A percentile compares a stretch with the other conserved stretches of the same genome.
These are phyloP conservation scores for Tolypocladium ovalisporum DNA, from an alignment of 2,329 filamentous ascomycete genomes.

Conservation along the genomic window DNA sequence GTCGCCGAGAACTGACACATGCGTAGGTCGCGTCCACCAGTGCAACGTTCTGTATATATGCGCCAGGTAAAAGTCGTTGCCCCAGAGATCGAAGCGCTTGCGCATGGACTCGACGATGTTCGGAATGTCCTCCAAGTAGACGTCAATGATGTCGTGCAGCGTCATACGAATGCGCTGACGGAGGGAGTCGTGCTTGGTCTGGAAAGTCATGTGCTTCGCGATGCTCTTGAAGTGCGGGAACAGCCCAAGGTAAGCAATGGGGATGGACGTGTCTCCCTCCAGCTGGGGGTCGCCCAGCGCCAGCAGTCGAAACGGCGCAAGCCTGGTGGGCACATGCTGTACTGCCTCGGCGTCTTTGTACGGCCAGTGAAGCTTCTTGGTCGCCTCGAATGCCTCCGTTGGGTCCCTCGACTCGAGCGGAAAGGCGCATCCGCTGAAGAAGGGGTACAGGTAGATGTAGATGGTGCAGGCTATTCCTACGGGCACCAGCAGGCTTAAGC, in stretches of 20 bases:
- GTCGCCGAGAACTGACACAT: constrained; percentile 82
- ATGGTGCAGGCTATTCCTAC: constrained; percentile 58
- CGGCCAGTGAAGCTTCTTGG: constrained; percentile 31
- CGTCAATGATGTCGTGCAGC: constrained; percentile 48
- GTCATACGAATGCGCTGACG: constrained; percentile 41
- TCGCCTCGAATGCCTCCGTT: constrained; percentile 21
- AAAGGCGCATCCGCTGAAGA: constrained; percentile 73
- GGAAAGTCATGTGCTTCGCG: constrained; percentile 35
- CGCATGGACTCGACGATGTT: constrained; percentile 54
- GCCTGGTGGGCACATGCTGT: constrained; percentile 12
- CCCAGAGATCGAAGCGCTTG: constrained; percentile 79
- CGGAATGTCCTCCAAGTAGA: constrained; percentile 58
- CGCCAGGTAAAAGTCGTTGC: constrained; percentile 89
- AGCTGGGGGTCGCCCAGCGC: constrained; percentile 87
- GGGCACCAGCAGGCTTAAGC: constrained; percentile 42
- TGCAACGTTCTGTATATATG: constrained; percentile 78
- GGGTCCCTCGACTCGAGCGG: constrained; percentile 38
- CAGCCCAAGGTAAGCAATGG: constrained; percentile 38
- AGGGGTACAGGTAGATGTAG: constrained; percentile 81
- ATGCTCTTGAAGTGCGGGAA: constrained; percentile 43
- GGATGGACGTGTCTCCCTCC: constrained; percentile 81
- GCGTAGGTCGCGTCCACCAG: constrained; percentile 79
- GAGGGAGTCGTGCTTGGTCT: constrained; percentile 32
- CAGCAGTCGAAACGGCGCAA: constrained; percentile 75
- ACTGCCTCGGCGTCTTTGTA: constrained; percentile 12